These are phyloP conservation scores for Colletotrichum destructivum DNA, from an alignment of 2,329 filamentous ascomycete species.

Conservation along the genomic window DNA sequence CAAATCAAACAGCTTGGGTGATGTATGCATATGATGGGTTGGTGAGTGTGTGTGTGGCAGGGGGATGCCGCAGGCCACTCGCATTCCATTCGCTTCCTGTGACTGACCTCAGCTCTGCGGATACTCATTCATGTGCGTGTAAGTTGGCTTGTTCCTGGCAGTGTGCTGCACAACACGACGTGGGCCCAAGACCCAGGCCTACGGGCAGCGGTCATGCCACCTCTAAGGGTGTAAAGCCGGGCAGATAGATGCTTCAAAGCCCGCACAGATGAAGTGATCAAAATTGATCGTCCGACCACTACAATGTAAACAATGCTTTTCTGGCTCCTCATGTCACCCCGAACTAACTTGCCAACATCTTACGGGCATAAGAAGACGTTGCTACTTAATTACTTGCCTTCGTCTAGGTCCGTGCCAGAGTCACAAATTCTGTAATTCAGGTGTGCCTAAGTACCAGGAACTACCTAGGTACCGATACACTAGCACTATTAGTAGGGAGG, in stretches of 20 bases:
- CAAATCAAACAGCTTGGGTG: neutral
- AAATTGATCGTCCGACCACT: neutral
- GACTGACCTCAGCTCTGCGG: neutral
- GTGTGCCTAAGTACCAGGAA: conserved; percentile 3
- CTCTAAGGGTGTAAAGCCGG: neutral
- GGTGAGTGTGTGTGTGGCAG: neutral
- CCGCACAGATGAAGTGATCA: conserved; percentile 20
- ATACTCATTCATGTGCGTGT: neutral
- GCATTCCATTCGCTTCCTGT: neutral
- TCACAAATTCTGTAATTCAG: neutral
- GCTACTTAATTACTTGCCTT: neutral
- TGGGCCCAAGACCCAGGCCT: conserved; percentile 26
- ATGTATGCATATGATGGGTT: neutral
- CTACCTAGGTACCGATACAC: neutral
- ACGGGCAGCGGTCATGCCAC: conserved; percentile 3
- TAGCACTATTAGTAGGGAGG: neutral
- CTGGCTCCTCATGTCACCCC: conserved; percentile 13
- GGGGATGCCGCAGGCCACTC: conserved; percentile 3
- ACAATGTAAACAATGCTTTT: conserved; percentile 1
- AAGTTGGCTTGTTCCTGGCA: conserved; percentile 10
- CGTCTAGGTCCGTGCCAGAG: neutral
- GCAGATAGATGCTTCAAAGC: conserved; percentile 3
- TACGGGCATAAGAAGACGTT: neutral
- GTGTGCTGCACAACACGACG: conserved; percentile 20
- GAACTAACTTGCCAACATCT: neutral